These are phyloP conservation scores for Ogataea allantospora DNA, from an alignment of 805 yeast species.

Conservation along the genomic window DNA sequence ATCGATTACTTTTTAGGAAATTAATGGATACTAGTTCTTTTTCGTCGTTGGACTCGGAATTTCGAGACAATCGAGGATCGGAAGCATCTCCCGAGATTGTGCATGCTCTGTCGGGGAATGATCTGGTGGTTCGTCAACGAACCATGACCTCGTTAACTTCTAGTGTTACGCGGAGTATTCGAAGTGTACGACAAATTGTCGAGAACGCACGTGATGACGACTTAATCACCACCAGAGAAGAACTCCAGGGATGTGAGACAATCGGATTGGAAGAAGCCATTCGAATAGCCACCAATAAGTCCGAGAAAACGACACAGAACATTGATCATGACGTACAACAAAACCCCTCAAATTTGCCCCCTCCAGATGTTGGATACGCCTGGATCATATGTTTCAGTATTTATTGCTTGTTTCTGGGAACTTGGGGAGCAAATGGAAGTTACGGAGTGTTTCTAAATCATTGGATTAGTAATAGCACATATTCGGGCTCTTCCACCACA, in stretches of 20 bases:
- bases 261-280: constrained; percentile 27
- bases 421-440: constrained; percentile 68
- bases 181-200: constrained; percentile 14
- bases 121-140: constrained; percentile 1
- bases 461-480: constrained; percentile 47
- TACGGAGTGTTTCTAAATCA: constrained; percentile 60
- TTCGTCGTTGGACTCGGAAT: constrained; percentile 6
- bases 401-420: constrained; percentile 45
- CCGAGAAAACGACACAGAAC: constrained; percentile 7
- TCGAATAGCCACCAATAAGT: constrained; percentile 21
- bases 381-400: constrained; percentile 49
- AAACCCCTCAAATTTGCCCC: constrained; percentile 27
- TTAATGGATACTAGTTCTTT: constrained; percentile 1
- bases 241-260: neutral
- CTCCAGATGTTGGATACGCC: constrained; percentile 55
- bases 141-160: constrained; percentile 12
- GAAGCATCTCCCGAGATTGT: neutral
- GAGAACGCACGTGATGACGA: constrained; percentile 28
- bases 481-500: constrained; percentile 49
- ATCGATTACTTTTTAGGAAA: too few species aligned
- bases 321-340: constrained; percentile 32
- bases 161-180: constrained; percentile 14
- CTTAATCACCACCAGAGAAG: constrained; percentile 11
- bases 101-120: neutral
- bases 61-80: too few species aligned